phyloP scores from a whole-genome alignment of 176 grass and related monocot genomes.

The Aegilops bicornis region DNA sequence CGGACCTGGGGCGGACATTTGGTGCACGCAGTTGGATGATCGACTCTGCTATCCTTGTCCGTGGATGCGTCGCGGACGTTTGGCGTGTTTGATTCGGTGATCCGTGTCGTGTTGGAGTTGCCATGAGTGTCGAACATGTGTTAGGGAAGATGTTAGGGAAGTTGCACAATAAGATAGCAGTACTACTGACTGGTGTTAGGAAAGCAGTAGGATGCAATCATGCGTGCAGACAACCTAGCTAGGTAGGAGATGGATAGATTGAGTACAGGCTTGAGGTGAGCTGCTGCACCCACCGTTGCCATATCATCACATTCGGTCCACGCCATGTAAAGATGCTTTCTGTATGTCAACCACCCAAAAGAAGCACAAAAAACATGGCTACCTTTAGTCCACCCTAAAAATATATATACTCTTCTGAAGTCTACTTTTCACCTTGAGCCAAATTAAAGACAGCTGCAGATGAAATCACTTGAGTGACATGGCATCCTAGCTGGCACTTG shows the following conservation, averaged over 20 bases:
- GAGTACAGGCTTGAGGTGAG: neutral
- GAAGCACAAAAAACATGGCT: neutral
- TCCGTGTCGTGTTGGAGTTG: too few species aligned
- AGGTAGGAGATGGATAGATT: neutral
- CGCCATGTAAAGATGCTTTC: neutral
- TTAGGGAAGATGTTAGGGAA: too few species aligned
- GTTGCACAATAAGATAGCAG: too few species aligned
- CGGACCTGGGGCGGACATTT: too few species aligned
- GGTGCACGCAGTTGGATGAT: too few species aligned
- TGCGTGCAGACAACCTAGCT: neutral
- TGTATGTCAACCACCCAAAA: slow-evolving; percentile 4
- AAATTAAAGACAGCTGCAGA: neutral
- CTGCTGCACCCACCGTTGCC: neutral
- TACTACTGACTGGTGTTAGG: neutral
- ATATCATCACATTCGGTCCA: neutral
- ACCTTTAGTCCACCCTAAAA: neutral
- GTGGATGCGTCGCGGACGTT: too few species aligned
- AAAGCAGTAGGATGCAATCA: slow-evolving; percentile 2
- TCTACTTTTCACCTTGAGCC: neutral
- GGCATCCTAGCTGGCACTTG: neutral
- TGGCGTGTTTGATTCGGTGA: too few species aligned
- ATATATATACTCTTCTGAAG: neutral
- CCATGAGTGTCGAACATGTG: too few species aligned
- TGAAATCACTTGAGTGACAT: neutral
- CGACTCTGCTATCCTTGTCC: too few species aligned